Conservation (phyloP, 2,329 filamentous ascomycete species). For the Westerdykella sp. region DNA sequence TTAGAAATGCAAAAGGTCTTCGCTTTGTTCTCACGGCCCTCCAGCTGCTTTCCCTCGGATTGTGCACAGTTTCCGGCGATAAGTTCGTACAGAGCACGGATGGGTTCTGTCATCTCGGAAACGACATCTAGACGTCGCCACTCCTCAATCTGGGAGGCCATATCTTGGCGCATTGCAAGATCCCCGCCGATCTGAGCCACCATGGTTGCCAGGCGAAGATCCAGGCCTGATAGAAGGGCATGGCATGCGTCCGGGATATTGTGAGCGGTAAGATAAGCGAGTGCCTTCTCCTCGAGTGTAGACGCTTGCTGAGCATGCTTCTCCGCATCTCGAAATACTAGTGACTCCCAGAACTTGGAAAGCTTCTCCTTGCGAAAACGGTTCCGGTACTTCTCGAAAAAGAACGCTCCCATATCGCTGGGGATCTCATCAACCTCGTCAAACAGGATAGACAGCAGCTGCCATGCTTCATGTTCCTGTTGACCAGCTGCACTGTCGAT, state of each 20-base stretch:
- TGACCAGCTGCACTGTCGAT: slow-evolving; percentile 32
- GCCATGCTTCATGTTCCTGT: slow-evolving; percentile 75
- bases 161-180: slow-evolving; percentile 60
- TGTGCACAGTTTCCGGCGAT: slow-evolving; percentile 80
- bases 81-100: slow-evolving; percentile 84
- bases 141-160: slow-evolving; percentile 71
- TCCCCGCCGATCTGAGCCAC: slow-evolving; percentile 79
- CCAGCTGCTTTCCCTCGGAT: slow-evolving; percentile 68
- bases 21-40: slow-evolving; percentile 71
- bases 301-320: slow-evolving; percentile 51
- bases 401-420: slow-evolving; percentile 39
- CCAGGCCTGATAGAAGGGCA: slow-evolving; percentile 64
- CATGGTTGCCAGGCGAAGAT: slow-evolving; percentile 79
- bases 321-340: slow-evolving; percentile 38
- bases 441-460: slow-evolving; percentile 79
- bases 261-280: slow-evolving; percentile 72
- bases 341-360: slow-evolving; percentile 56
- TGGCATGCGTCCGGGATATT: slow-evolving; percentile 78
- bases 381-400: slow-evolving; percentile 36
- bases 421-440: slow-evolving; percentile 48
- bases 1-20: slow-evolving; percentile 75
- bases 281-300: slow-evolving; percentile 72
- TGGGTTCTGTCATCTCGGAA: slow-evolving; percentile 77
- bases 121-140: slow-evolving; percentile 81
- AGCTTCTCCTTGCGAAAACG: slow-evolving; percentile 53